These are phyloP conservation scores for Catharanthus roseus DNA, from an alignment of 257 asterid genomes.

Conservation along the genomic window DNA sequence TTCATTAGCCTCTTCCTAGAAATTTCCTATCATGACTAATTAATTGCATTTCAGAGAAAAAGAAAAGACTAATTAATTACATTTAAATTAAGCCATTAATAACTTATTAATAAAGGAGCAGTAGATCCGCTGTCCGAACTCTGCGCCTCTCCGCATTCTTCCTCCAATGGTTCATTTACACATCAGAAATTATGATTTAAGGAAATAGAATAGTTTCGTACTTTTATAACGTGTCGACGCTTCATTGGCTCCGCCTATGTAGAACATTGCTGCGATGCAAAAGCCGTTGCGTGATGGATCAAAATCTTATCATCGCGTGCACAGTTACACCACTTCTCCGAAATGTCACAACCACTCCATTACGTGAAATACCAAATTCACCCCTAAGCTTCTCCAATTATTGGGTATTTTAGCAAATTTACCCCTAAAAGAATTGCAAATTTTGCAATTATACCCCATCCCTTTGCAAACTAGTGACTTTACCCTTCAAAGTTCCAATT, in stretches of 20 bases:
- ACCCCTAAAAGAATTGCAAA: no score
- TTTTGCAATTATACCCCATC: no score
- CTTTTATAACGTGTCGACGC: background rate
- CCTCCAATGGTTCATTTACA: slow-evolving; percentile 1
- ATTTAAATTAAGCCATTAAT: background rate
- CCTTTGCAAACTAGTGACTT: no score
- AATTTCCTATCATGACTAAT: slow-evolving; percentile 24
- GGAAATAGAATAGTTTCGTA: background rate
- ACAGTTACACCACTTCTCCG: background rate
- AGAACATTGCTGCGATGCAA: background rate
- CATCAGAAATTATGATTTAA: background rate
- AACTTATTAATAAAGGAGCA: background rate
- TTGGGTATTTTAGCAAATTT: no score
- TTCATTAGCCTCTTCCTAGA: slow-evolving; percentile 6
- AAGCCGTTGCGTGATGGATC: background rate
- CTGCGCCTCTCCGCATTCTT: no score
- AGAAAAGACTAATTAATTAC: no score
- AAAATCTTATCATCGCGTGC: background rate
- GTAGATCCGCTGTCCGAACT: slow-evolving; percentile 3
- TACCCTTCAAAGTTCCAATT: no score
- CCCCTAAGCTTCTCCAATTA: background rate
- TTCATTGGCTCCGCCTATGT: slow-evolving; percentile 6
- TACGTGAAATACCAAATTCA: background rate
- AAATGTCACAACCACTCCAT: background rate
- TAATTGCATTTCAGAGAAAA: no score